Conservation (phyloP, 176 grass and related monocot species). For the Cenchrus purpureus region DNA sequence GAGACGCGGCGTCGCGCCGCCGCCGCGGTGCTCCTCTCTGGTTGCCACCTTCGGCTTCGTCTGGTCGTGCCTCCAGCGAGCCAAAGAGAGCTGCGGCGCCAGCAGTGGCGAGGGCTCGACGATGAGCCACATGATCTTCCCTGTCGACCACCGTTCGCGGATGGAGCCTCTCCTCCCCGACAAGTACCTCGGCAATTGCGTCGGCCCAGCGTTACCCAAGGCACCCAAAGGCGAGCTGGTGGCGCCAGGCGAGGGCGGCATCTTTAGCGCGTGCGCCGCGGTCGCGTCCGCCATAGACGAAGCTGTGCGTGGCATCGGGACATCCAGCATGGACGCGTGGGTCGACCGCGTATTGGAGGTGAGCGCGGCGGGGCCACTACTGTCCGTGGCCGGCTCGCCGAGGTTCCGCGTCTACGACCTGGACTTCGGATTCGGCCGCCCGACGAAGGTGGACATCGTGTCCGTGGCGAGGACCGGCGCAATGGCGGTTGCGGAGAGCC, state of each 20-base stretch:
- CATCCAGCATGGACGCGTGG: neutral
- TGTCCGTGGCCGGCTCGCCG: slow-evolving; percentile 58
- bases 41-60: slow-evolving; percentile 39
- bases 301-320: slow-evolving; percentile 14
- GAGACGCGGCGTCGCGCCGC: slow-evolving; percentile 4
- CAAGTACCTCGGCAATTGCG: slow-evolving; percentile 69
- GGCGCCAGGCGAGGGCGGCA: neutral
- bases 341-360: neutral
- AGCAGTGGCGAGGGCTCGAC: neutral
- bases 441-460: slow-evolving; percentile 63
- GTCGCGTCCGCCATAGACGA: slow-evolving; percentile 32
- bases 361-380: neutral
- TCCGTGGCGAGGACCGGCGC: slow-evolving; percentile 54
- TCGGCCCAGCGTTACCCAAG: slow-evolving; percentile 11
- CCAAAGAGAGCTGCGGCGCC: slow-evolving; percentile 4
- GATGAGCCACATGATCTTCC: slow-evolving; percentile 23
- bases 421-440: slow-evolving; percentile 63
- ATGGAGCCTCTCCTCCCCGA: slow-evolving; percentile 45
- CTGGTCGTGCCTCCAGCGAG: slow-evolving; percentile 47
- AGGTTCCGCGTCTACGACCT: slow-evolving; percentile 63
- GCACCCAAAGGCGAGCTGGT: slow-evolving; percentile 22
- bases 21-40: slow-evolving; percentile 53
- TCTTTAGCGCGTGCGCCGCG: slow-evolving; percentile 30
- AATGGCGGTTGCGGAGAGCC: slow-evolving; percentile 50
- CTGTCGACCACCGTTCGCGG: slow-evolving; percentile 47